Percentiles rank a stretch among this genome's conserved stretches.
Conservation (phyloP, 768 basidiomycete genomes). For the Leccinum aurantiacum region DNA sequence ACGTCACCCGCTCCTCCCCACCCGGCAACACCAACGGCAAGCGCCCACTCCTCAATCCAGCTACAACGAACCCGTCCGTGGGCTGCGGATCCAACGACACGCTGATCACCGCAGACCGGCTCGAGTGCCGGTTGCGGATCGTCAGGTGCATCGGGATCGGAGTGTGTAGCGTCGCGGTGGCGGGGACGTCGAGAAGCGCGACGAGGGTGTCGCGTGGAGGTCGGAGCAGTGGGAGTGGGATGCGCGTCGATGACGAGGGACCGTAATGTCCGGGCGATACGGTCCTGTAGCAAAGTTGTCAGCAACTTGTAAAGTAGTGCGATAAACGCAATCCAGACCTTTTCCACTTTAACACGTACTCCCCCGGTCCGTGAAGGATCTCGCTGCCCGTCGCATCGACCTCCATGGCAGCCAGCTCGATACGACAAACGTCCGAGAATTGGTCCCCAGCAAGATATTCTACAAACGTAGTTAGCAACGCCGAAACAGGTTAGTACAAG, state of each 20-base stretch:
- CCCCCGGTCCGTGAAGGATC: slow-evolving; percentile 50
- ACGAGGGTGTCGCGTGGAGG: slow-evolving; percentile 63
- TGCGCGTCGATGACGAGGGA: slow-evolving; percentile 45
- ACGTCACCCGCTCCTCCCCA: slow-evolving; percentile 60
- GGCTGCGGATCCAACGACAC: slow-evolving; percentile 71
- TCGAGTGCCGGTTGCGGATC: slow-evolving; percentile 64
- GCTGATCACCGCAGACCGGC: slow-evolving; percentile 65
- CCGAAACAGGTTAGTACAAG: not conserved
- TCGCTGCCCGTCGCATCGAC: slow-evolving; percentile 35
- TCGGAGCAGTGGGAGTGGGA: slow-evolving; percentile 60
- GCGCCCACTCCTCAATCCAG: slow-evolving; percentile 67
- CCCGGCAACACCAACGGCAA: slow-evolving; percentile 75
- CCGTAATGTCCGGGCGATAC: slow-evolving; percentile 45
- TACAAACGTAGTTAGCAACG: slow-evolving; percentile 25
- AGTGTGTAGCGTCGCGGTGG: slow-evolving; percentile 61
- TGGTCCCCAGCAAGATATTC: slow-evolving; percentile 68
- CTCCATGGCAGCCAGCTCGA: slow-evolving; percentile 46
- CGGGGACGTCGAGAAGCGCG: slow-evolving; percentile 63
- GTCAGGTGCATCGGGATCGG: slow-evolving; percentile 55
- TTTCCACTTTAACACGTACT: slow-evolving; percentile 64
- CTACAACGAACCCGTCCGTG: slow-evolving; percentile 76
- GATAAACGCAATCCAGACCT: slow-evolving; percentile 40
- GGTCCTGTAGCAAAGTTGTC: slow-evolving; percentile 38
- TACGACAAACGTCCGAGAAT: slow-evolving; percentile 54
- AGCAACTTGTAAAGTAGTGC: not conserved